Conservation (phyloP, 441 rosid genomes). For the Populus hybrid region DNA sequence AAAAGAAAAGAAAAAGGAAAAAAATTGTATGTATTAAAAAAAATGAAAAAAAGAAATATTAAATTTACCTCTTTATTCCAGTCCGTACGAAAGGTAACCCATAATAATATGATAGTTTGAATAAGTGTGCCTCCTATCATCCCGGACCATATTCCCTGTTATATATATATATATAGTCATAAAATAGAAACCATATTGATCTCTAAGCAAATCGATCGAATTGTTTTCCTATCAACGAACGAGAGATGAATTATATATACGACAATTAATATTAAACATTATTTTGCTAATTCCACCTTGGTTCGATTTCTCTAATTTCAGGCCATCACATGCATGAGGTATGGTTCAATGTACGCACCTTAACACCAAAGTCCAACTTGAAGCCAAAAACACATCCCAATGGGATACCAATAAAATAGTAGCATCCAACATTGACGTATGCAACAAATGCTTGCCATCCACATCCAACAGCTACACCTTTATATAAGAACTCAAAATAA, state of each 20-base stretch:
- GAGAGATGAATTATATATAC: too few relatives aligned
- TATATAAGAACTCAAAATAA: too few relatives aligned
- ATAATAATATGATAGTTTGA: slow-evolving; percentile 44
- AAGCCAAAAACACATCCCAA: slow-evolving; percentile 49
- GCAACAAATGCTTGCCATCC: slow-evolving; percentile 38
- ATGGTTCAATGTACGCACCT: slow-evolving; percentile 20
- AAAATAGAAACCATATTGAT: too few relatives aligned
- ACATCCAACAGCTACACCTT: not conserved
- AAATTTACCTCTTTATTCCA: slow-evolving; percentile 54
- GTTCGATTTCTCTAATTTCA: not conserved
- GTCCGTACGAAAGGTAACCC: slow-evolving; percentile 43
- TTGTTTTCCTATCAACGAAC: too few relatives aligned
- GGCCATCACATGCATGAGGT: too few relatives aligned
- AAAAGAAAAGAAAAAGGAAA: too few relatives aligned
- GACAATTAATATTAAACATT: not conserved
- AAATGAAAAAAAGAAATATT: too few relatives aligned
- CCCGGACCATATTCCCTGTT: slow-evolving; percentile 60
- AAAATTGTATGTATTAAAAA: too few relatives aligned
- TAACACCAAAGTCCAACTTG: slow-evolving; percentile 39
- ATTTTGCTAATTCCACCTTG: not conserved
- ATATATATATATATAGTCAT: too few relatives aligned
- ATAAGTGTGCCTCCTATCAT: slow-evolving; percentile 52
- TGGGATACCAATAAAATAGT: slow-evolving; percentile 52
- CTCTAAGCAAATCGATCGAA: too few relatives aligned
- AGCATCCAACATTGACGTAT: slow-evolving; percentile 29